These are phyloP conservation scores for Xenoacremonium recifei DNA, from an alignment of 2,329 filamentous ascomycete genomes.

Conservation along the genomic window DNA sequence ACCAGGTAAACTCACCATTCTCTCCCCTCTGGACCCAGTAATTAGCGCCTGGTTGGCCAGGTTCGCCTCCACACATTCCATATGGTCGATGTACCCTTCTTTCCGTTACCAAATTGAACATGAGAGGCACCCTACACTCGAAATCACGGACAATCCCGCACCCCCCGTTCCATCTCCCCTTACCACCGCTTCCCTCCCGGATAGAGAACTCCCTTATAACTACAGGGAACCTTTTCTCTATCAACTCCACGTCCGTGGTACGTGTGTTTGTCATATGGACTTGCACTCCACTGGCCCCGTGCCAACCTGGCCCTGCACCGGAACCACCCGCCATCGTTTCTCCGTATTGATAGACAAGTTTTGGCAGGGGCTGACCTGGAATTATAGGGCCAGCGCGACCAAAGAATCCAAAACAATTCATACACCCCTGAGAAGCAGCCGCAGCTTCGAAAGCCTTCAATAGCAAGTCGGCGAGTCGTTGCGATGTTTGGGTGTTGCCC, in stretches of 20 bases:
- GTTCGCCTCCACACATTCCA: slow-evolving; percentile 67
- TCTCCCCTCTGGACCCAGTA: too few species aligned
- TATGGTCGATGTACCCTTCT: slow-evolving; percentile 73
- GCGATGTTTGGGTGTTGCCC: slow-evolving; percentile 29
- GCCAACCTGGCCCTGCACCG: slow-evolving; percentile 28
- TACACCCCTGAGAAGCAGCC: slow-evolving; percentile 66
- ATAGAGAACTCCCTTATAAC: slow-evolving; percentile 28
- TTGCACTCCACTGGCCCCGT: slow-evolving; percentile 28
- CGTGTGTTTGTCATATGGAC: slow-evolving; percentile 36
- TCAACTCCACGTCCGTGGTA: slow-evolving; percentile 31
- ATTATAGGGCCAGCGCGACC: slow-evolving; percentile 27
- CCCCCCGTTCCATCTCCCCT: slow-evolving; percentile 65
- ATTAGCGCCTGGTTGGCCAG: too few species aligned
- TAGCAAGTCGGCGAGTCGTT: slow-evolving; percentile 57
- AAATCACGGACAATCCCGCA: slow-evolving; percentile 77
- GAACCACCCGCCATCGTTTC: slow-evolving; percentile 29
- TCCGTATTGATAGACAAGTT: slow-evolving; percentile 24
- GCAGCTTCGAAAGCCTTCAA: slow-evolving; percentile 72
- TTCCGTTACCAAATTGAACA: slow-evolving; percentile 76
- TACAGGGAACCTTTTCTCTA: slow-evolving; percentile 30
- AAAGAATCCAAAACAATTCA: slow-evolving; percentile 47
- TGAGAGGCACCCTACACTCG: slow-evolving; percentile 73
- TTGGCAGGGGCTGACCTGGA: slow-evolving; percentile 20
- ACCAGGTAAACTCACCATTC: too few species aligned
- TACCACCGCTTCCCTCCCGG: slow-evolving; percentile 45